phyloP scores from a whole-genome alignment of 2,329 filamentous ascomycete species.

The Penicillium sp. region DNA sequence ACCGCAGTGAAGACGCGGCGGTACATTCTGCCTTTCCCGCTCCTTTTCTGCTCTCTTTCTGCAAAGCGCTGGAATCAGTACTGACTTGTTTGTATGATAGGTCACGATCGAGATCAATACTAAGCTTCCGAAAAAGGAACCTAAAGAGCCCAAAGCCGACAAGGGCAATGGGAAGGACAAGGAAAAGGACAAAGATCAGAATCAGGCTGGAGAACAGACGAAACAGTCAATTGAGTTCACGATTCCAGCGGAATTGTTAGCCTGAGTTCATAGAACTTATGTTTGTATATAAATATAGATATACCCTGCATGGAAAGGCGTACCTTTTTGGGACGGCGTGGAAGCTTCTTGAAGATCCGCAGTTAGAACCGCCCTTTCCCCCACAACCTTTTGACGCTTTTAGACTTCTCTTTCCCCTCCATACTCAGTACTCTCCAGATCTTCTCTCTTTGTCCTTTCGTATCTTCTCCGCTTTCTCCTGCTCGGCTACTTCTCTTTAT shows the following conservation, averaged over 20 bases:
- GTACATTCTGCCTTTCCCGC: conserved; percentile 43
- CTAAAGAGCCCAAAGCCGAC: conserved; percentile 13
- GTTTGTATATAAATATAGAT: conserved; percentile 8
- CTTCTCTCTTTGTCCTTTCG: conserved; percentile 6
- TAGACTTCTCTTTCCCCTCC: conserved; percentile 11
- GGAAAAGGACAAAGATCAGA: conserved; percentile 8
- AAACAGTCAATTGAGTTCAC: conserved; percentile 23
- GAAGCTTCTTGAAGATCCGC: conserved; percentile 41
- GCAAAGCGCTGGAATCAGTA: conserved; percentile 8
- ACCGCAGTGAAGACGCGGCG: conserved; percentile 54
- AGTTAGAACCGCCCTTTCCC: conserved; percentile 13
- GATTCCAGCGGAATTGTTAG: conserved; percentile 25
- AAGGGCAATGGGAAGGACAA: conserved; percentile 8
- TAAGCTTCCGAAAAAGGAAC: conserved; percentile 41
- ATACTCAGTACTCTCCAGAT: background rate
- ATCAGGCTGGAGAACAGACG: conserved; percentile 5
- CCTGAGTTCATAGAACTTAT: conserved; percentile 4
- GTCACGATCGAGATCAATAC: conserved; percentile 47
- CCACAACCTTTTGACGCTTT: background rate
- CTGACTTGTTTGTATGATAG: conserved; percentile 20
- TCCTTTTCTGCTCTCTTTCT: conserved; percentile 14
- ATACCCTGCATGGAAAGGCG: conserved; percentile 1
- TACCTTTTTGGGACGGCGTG: conserved; percentile 24
- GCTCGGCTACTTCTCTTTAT: background rate
- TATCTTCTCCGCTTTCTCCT: conserved; percentile 4